phyloP scores from a whole-genome alignment of 371 early-diverging fungal genomes.

The Lichtheimia ramosa region DNA sequence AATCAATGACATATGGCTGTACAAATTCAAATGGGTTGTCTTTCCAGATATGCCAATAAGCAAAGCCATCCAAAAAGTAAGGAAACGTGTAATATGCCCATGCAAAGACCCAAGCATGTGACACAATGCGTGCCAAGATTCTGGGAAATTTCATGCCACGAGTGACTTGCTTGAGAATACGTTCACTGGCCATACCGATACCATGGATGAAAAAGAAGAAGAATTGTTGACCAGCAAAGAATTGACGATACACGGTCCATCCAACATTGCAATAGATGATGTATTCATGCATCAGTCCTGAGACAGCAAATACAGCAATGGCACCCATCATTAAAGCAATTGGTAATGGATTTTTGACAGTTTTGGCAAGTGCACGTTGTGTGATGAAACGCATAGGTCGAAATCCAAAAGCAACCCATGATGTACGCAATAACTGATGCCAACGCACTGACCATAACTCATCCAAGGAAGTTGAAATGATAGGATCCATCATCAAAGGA shows the following conservation, averaged over 20 bases:
- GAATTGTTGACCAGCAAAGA: constrained; percentile 30
- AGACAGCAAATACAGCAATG: constrained; percentile 29
- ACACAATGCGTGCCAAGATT: constrained; percentile 4
- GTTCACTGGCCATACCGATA: constrained; percentile 18
- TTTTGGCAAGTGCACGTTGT: constrained; percentile 23
- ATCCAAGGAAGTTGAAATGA: constrained; percentile 25
- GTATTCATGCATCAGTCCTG: constrained; percentile 35
- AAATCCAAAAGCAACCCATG: constrained; percentile 45
- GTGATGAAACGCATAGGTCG: constrained; percentile 30
- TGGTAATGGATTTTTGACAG: constrained; percentile 20
- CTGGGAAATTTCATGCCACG: background rate
- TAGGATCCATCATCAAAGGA: constrained; percentile 32
- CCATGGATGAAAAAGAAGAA: constrained; percentile 34
- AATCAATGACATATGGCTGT: constrained; percentile 5
- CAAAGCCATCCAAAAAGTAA: constrained; percentile 29
- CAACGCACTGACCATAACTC: constrained; percentile 44
- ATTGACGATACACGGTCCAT: constrained; percentile 21
- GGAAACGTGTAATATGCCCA: constrained; percentile 22
- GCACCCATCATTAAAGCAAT: constrained; percentile 10
- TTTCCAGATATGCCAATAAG: constrained; percentile 26
- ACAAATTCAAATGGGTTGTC: constrained; percentile 7
- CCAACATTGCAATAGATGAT: constrained; percentile 26
- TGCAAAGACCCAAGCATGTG: constrained; percentile 25
- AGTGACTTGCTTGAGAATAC: background rate
- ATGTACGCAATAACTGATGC: constrained; percentile 38